These are phyloP conservation scores for Poa annua DNA, from an alignment of 176 grass and related monocot genomes.

Conservation along the genomic window DNA sequence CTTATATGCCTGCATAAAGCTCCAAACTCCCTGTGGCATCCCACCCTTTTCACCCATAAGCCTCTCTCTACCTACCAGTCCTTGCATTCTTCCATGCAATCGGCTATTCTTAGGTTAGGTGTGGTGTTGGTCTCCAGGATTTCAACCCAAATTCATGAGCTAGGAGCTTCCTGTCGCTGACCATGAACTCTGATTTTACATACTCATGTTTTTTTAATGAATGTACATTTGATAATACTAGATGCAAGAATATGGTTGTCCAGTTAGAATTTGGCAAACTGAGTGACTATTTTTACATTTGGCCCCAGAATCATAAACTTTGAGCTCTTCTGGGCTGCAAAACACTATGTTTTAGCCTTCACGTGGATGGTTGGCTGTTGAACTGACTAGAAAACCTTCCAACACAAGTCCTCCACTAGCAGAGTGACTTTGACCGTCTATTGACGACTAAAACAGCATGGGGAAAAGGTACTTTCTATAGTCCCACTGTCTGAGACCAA, in stretches of 20 bases:
- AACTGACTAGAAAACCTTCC: constrained; percentile 29
- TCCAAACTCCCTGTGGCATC: constrained; percentile 43
- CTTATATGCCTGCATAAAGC: constrained; percentile 55
- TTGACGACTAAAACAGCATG: neutral
- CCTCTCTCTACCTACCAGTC: constrained; percentile 58
- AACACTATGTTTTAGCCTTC: constrained; percentile 11
- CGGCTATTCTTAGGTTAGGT: constrained; percentile 45
- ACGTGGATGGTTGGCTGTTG: neutral
- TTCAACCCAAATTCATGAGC: constrained; percentile 48
- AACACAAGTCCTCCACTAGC: neutral
- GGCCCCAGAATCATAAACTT: neutral
- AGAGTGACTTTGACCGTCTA: constrained; percentile 39
- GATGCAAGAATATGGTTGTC: neutral
- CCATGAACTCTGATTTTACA: constrained; percentile 19
- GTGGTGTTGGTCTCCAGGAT: constrained; percentile 43
- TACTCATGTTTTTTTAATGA: neutral
- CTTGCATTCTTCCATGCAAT: constrained; percentile 41
- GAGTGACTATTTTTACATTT: constrained; percentile 4
- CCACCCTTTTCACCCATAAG: constrained; percentile 42
- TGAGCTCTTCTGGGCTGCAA: neutral
- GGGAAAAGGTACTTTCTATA: neutral
- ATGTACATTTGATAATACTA: constrained; percentile 16
- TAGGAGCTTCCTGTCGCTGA: constrained; percentile 30
- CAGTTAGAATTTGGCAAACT: neutral
- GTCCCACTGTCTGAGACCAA: constrained; percentile 25